Evolutionary conservation across 2,329 filamentous ascomycete genomes (phyloP).

Genomic region (Colletotrichum sp.): DNA sequence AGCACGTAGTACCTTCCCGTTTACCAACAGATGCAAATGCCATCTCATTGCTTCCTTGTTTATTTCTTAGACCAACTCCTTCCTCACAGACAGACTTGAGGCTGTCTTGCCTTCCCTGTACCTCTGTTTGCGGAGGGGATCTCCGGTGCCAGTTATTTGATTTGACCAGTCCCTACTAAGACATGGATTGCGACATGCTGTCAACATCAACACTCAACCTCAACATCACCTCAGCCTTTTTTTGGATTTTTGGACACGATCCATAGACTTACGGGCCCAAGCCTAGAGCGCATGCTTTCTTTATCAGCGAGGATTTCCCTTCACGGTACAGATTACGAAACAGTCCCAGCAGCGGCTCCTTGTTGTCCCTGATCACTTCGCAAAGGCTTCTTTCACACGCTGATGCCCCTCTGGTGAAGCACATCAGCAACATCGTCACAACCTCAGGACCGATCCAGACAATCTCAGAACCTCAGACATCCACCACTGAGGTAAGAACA

Average conservation of each 20-base stretch:
- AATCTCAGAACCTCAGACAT: neutral
- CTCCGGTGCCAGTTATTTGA: neutral
- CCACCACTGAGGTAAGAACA: neutral
- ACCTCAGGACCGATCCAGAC: neutral
- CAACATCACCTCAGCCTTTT: neutral
- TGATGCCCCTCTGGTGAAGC: neutral
- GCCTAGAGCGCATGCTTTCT: conserved; percentile 18
- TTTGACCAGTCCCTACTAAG: neutral
- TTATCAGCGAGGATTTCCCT: conserved; percentile 8
- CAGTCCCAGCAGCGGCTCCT: neutral
- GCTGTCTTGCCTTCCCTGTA: neutral
- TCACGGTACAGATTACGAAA: neutral
- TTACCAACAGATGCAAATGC: neutral
- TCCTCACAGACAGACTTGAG: neutral
- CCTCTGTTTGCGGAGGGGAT: neutral
- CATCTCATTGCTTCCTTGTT: neutral
- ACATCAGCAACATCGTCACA: neutral
- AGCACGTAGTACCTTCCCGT: neutral
- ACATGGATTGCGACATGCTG: neutral
- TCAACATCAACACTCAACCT: neutral
- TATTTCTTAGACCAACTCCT: neutral
- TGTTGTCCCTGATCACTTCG: neutral
- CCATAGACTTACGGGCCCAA: conserved; percentile 9
- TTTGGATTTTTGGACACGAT: conserved; percentile 8
- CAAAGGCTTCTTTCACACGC: neutral